Base-by-base conservation (phyloP, 2,329 filamentous ascomycete genomes). In the Talaromyces amestolkiae region DNA sequence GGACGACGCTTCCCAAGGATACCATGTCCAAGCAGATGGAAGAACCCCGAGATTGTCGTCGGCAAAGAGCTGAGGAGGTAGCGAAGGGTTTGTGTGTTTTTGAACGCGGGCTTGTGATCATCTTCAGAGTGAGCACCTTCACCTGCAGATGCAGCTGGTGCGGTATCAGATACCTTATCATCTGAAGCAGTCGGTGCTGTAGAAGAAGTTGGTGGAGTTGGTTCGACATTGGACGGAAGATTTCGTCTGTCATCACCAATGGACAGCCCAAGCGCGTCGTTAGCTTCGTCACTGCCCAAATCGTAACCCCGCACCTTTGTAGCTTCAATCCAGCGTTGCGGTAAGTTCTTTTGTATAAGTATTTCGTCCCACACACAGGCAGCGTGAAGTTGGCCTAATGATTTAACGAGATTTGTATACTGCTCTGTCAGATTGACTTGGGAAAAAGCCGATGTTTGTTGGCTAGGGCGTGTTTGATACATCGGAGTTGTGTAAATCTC, bases 321-420 rank as follows among this genome's bases (percentile, higher is more conserved):
- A 33, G 79, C 77, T 67, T 80, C 77, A 68, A 82, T 80, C 83
- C 83, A 85, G 19, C 78, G 73, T 47, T 88, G 84, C 1, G 94
- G 92, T 58, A 97, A 89, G 61, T 86, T 83, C 60, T 87, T 88
- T 69, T 90, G 86, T 53, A 97, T 82, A 0, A 89, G 81, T 41
- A 93, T 90, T 69, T 96, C 91, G 76, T 99, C 94, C 77, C 89
- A 89, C n/a, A 96, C 84, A 66, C 92, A 91, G 61, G 89, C 89
- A 49, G 91, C 86, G 69, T 97, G 85, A 17, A 99, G 80, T 27
- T 88, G 88, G 3, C 92, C 93, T 39, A 98, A 84, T 31, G 88
- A 87, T 68, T 87, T 85, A 27, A 96, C 85, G 43, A 97, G 80
- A n/a, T 83, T 79, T 53, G 87, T 82, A 74, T 96, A 96, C 75